Conservation (phyloP, 176 grass and related monocot genomes). For the Otatea glauca region DNA sequence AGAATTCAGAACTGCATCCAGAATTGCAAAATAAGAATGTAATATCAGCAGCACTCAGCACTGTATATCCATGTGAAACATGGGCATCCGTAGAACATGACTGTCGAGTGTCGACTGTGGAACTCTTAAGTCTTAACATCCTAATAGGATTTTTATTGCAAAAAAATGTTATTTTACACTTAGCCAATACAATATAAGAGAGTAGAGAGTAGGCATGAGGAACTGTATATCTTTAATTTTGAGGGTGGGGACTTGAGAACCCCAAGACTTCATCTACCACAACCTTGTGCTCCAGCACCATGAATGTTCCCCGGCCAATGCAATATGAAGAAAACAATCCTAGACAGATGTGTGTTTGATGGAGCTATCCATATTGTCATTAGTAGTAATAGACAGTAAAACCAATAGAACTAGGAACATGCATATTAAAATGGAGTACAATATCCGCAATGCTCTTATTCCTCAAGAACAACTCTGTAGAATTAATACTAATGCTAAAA, state of each 20-base stretch:
- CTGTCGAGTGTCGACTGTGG: neutral
- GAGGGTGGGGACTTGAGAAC: too few relatives aligned
- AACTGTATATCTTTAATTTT: too few relatives aligned
- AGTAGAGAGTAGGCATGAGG: too few relatives aligned
- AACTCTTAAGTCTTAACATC: neutral
- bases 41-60: neutral
- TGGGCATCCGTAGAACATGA: neutral
- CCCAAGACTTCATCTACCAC: too few relatives aligned
- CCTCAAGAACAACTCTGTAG: neutral
- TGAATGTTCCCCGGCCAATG: too few relatives aligned
- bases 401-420: neutral
- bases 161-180: neutral
- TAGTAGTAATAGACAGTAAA: neutral
- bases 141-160: neutral
- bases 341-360: neutral
- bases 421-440: neutral
- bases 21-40: neutral
- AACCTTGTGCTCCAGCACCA: too few relatives aligned
- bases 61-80: neutral
- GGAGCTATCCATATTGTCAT: too few relatives aligned
- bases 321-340: neutral
- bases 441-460: conserved; percentile 12
- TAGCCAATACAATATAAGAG: too few relatives aligned
- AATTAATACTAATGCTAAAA: neutral
- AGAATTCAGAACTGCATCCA: neutral